Base-by-base conservation (phyloP, 345 rosid genomes). In the Eucalyptus brandiana region DNA sequence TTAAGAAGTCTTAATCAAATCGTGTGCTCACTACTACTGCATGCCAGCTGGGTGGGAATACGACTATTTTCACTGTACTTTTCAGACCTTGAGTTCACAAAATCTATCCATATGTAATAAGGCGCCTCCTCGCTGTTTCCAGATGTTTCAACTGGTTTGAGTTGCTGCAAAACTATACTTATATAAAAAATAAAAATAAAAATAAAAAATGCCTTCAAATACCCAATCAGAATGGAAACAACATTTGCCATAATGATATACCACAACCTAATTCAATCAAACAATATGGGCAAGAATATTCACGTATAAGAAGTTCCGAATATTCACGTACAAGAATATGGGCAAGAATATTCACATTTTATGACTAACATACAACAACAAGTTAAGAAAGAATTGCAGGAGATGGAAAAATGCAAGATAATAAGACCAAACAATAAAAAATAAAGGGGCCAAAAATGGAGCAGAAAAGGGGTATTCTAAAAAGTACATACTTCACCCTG, bases 31-130 rank as follows among this genome's bases (percentile, higher is more conserved):
- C 40, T n/a, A n/a, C 76, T 65, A 15, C 72, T 65, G 37, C 37
- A 81, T 92, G 96, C 98, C 98, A 96, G 95, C 51, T 94, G 89
- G 6, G 91, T 92, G 72, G 99, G 99, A 90, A 97, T 97, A 44
- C 96, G 98, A 88, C 99, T 97, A 89, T 91, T 94, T 88, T 97
- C 98, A 88, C 94, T 89, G 92, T 97, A 96, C 89, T 95, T 97
- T 94, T 97, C 99, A 91, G 94, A 93, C 92, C 98, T 94, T 91
- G 96, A 92, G 94, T 97, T 97, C 9, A 97, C 99, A 94, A 97
- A 97, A 94, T 97, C 99, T 89, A 97, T 97, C 97, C 98, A 97
- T 32, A 94, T 89, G 5, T 40, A 4, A 40, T 40, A 40, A 40
- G 40, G 5, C 40, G 40, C 40, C 5, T 40, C 40, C 40, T 40